phyloP scores from a whole-genome alignment of 129 eudicot species.

The Oenanthe sinensis region DNA sequence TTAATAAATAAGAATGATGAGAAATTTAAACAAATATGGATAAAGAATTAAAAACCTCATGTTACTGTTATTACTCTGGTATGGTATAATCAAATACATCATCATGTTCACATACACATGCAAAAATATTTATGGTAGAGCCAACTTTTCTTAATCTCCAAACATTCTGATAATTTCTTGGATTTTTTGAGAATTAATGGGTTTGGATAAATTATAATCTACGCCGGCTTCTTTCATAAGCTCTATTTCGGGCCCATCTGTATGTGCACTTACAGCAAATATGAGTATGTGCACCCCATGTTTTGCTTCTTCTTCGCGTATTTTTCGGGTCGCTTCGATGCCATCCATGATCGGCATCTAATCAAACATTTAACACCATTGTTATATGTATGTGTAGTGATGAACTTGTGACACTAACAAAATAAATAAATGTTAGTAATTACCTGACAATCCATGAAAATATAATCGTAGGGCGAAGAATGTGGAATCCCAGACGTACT shows the following conservation, averaged over 20 bases:
- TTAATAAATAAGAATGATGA: too few relatives aligned
- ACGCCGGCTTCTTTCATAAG: conserved; percentile 22
- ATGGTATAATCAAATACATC: too few relatives aligned
- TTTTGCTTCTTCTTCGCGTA: conserved; percentile 31
- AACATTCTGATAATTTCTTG: not conserved
- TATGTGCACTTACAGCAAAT: conserved; percentile 46
- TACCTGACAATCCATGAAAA: conserved; percentile 65
- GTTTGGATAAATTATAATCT: conserved; percentile 33
- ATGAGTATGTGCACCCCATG: conserved; percentile 40
- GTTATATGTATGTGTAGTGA: not conserved
- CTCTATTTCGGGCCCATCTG: conserved; percentile 11
- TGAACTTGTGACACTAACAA: too few relatives aligned
- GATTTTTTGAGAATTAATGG: conserved; percentile 21
- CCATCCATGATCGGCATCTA: conserved; percentile 50
- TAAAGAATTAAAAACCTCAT: too few relatives aligned
- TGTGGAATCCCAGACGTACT: conserved; percentile 15
- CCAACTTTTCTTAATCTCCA: too few relatives aligned
- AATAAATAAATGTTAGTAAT: not conserved
- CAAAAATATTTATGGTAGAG: too few relatives aligned
- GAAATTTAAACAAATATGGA: too few relatives aligned
- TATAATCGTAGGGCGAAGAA: conserved; percentile 36
- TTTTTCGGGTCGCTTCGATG: conserved; percentile 34
- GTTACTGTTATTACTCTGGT: too few relatives aligned
- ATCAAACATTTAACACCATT: not conserved
- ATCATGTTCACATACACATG: too few relatives aligned